Evolutionary conservation across 192 early-diverging fungal genomes (phyloP).

Genomic region (Obelidium mucronatum): DNA sequence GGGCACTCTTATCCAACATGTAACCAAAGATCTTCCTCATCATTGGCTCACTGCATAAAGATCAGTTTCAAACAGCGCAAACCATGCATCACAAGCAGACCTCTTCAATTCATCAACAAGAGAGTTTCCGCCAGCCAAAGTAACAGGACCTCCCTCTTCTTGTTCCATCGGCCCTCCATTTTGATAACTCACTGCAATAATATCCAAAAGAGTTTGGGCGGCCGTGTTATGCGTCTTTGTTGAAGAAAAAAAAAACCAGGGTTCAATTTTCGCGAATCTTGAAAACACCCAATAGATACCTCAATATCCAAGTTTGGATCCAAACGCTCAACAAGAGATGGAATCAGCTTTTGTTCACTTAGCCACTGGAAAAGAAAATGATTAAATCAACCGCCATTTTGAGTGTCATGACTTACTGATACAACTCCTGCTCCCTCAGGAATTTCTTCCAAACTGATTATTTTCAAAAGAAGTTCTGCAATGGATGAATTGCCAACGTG

Average conservation of each 20-base stretch:
- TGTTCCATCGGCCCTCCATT: conserved; percentile 38
- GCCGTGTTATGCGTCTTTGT: conserved; percentile 77
- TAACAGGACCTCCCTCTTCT: conserved; percentile 14
- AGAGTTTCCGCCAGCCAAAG: conserved; percentile 51
- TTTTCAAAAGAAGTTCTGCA: conserved; percentile 90
- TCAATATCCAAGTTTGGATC: conserved; percentile 84
- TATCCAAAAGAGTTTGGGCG: conserved; percentile 81
- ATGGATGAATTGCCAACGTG: conserved; percentile 90
- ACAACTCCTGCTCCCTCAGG: conserved; percentile 85
- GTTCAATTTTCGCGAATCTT: not conserved
- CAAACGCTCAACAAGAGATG: conserved; percentile 77
- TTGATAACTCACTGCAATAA: conserved; percentile 77
- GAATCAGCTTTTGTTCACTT: conserved; percentile 76
- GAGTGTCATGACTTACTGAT: conserved; percentile 57
- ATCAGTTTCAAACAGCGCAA: not conserved
- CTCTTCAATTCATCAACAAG: conserved; percentile 61
- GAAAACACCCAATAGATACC: conserved; percentile 45
- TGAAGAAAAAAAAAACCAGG: conserved; percentile 2
- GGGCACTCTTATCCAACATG: conserved; percentile 84
- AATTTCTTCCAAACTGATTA: conserved; percentile 91
- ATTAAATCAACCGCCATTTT: conserved; percentile 5
- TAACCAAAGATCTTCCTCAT: conserved; percentile 82
- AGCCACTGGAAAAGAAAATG: conserved; percentile 73
- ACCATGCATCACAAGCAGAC: conserved; percentile 22
- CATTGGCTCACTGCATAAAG: conserved; percentile 67